Evolutionary conservation across 2,329 filamentous ascomycete genomes (phyloP).

Genomic region (Aureobasidium musti): DNA sequence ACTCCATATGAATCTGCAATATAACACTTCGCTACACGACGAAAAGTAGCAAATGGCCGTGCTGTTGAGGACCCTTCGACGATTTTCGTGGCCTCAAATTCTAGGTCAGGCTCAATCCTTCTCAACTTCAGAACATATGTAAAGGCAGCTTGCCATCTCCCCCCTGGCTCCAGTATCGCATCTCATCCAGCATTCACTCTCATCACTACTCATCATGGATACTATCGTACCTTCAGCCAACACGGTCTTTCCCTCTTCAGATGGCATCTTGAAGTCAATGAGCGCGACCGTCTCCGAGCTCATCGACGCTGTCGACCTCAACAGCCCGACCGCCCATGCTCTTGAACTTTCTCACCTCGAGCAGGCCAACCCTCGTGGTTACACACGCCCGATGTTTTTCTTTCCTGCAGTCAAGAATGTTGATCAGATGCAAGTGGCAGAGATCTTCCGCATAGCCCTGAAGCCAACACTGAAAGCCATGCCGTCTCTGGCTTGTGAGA

Average conservation of each 20-base stretch:
- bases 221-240: background rate
- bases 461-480: constrained; percentile 8
- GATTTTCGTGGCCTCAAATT: background rate
- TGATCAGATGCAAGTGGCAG: background rate
- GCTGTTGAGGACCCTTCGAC: background rate
- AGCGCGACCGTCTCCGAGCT: background rate
- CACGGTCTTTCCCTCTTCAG: too few species aligned
- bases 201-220: background rate
- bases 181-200: background rate
- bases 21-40: background rate
- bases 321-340: background rate
- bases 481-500: constrained; percentile 5
- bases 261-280: background rate
- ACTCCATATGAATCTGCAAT: constrained; percentile 10
- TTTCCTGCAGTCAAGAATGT: background rate
- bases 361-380: constrained; percentile 18
- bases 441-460: constrained; percentile 5
- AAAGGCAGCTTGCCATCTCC: background rate
- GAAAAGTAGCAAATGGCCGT: background rate
- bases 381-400: constrained; percentile 5
- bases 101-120: background rate
- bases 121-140: background rate
- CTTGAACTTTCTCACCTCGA: background rate
- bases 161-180: background rate
- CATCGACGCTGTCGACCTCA: background rate